Percentiles rank a stretch among this genome's conserved stretches.
Evolutionary conservation across 306 rosid genomes (phyloP).

Genomic region (Ochetophila trinervis): DNA sequence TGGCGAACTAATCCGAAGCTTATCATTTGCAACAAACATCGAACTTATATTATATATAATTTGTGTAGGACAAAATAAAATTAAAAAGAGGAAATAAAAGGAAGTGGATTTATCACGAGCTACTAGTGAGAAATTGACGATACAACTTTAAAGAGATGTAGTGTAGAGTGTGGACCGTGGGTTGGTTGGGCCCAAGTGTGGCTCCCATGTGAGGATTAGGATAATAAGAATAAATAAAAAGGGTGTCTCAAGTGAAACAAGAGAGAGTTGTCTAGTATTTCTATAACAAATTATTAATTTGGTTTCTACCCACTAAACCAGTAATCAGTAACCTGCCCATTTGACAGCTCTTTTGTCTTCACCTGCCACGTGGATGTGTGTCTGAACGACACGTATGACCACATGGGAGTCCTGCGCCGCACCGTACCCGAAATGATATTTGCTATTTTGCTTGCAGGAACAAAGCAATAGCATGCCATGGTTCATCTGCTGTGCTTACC

Average conservation of each 20-base stretch:
- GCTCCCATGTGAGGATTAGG: slow-evolving; percentile 8
- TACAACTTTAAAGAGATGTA: neutral
- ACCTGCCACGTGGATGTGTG: slow-evolving; percentile 18
- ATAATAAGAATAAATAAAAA: neutral
- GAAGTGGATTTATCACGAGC: neutral
- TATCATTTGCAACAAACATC: too few species aligned
- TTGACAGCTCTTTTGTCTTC: slow-evolving; percentile 38
- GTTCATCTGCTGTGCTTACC: slow-evolving; percentile 3
- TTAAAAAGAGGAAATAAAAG: neutral
- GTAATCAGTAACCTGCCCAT: slow-evolving; percentile 1
- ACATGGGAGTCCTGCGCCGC: slow-evolving; percentile 37
- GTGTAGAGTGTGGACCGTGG: neutral
- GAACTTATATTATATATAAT: neutral
- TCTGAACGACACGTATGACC: slow-evolving; percentile 25
- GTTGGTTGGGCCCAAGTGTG: neutral
- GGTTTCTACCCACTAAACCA: slow-evolving; percentile 2
- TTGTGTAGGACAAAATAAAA: too few species aligned
- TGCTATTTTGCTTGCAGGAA: neutral
- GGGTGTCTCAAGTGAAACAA: slow-evolving; percentile 6
- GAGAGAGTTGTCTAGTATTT: neutral
- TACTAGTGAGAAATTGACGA: slow-evolving; percentile 6
- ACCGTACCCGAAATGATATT: slow-evolving; percentile 1
- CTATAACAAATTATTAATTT: slow-evolving; percentile 15
- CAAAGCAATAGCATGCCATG: slow-evolving; percentile 4
- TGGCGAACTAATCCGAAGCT: too few species aligned